A percentile compares a stretch with the other conserved stretches of the same genome.
Conservation (phyloP, 2,329 filamentous ascomycete genomes). For the Aspergillus carbonarius region DNA sequence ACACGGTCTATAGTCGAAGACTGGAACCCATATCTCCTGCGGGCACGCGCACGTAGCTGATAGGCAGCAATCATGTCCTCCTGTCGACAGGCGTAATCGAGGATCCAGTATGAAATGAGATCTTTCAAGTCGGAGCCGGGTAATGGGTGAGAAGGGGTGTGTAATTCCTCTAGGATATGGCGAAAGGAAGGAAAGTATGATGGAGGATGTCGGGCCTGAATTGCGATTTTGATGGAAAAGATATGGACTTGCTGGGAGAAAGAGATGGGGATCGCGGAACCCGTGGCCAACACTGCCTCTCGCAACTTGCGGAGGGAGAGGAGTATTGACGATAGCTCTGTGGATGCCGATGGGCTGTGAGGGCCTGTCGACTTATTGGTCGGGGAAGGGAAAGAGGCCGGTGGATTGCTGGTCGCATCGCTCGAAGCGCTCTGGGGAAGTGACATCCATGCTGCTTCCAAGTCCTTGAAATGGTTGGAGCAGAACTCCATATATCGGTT, state of each 20-base stretch:
- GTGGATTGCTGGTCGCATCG: conserved; percentile 42
- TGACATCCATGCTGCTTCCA: conserved; percentile 72
- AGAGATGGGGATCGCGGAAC: conserved; percentile 69
- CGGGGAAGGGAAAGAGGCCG: conserved; percentile 28
- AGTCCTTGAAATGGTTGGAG: conserved; percentile 69
- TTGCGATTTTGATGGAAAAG: conserved; percentile 81
- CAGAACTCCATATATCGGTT: conserved; percentile 89
- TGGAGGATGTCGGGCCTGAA: conserved; percentile 78
- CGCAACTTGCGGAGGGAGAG: conserved; percentile 86
- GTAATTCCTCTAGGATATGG: conserved; percentile 72
- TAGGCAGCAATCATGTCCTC: conserved; percentile 73
- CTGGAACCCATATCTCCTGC: conserved; percentile 55
- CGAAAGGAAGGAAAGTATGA: conserved; percentile 87
- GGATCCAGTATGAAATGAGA: conserved; percentile 74
- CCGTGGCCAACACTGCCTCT: conserved; percentile 74
- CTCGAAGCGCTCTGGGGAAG: conserved; percentile 47
- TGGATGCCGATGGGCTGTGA: conserved; percentile 47
- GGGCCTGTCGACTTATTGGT: conserved; percentile 22
- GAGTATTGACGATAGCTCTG: conserved; percentile 71
- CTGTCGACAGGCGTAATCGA: conserved; percentile 86
- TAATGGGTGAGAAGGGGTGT: conserved; percentile 63
- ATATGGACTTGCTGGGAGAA: conserved; percentile 90
- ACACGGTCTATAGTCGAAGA: conserved; percentile 69
- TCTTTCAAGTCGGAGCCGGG: conserved; percentile 73
- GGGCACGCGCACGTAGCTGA: conserved; percentile 55